A percentile compares a stretch with the other conserved stretches of the same genome.
These are phyloP conservation scores for Asparagopsis taxiformis DNA, from an alignment of 31 red algal genomes.

Conservation along the genomic window DNA sequence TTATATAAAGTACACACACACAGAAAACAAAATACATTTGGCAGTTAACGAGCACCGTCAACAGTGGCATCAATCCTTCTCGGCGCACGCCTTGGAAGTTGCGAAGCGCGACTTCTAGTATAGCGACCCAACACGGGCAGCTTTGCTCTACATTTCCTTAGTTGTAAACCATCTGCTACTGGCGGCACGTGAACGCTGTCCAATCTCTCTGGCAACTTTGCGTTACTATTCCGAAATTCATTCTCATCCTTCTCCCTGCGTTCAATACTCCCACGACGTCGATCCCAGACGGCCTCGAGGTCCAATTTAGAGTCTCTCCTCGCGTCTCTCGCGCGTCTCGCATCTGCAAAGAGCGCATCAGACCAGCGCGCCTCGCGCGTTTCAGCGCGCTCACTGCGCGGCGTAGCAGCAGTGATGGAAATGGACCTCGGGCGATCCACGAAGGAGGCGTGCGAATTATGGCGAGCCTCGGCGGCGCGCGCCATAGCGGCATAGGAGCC, in stretches of 20 bases:
- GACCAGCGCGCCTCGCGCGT: too few species aligned
- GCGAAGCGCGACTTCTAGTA: background rate
- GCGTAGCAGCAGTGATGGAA: too few species aligned
- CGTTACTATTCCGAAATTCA: constrained; percentile 9
- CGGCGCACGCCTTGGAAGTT: constrained; percentile 6
- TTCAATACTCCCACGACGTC: background rate
- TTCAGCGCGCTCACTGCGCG: too few species aligned
- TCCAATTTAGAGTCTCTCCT: too few species aligned
- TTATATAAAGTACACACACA: too few species aligned
- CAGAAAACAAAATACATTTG: too few species aligned
- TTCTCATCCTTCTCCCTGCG: constrained; percentile 3
- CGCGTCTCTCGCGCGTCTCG: too few species aligned
- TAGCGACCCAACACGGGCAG: background rate
- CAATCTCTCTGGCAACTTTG: background rate
- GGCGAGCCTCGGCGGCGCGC: background rate
- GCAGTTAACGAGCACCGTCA: too few species aligned
- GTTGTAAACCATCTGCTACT: background rate
- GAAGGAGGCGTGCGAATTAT: background rate
- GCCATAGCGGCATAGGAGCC: constrained; percentile 2
- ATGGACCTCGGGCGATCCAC: background rate
- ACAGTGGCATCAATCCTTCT: too few species aligned
- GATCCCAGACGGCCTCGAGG: too few species aligned
- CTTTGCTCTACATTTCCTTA: background rate
- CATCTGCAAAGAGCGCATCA: too few species aligned
- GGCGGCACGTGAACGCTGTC: background rate